Base-by-base conservation (phyloP, 352 stramenopile genomes). In the Globisporangium echinulatum region DNA sequence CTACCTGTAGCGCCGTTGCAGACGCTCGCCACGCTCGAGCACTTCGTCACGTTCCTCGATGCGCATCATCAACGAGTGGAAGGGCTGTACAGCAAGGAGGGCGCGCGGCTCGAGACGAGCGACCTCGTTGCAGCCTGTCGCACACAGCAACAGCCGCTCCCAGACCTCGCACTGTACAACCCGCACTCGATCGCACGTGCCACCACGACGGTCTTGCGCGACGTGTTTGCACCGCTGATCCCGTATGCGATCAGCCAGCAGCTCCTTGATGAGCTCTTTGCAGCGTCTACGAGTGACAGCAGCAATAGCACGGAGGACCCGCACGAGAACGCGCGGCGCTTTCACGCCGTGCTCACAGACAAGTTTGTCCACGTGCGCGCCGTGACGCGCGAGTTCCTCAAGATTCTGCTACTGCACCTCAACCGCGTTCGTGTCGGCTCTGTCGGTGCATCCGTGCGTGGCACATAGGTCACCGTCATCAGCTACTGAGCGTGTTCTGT, bases 361-460 rank as follows among this genome's bases (percentile, higher is more conserved):
- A 65, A 48, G 33, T 75, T 86, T 25, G 75, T 74, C 49, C 58
- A 73, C 17, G 62, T 86, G 15, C 64, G 52, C 36, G 66, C 67
- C 4, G 62, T 53, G 6, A 77, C 59, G 4, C 67, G 74, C 10
- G 71, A 85, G 33, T 79, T 85, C 19, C 60, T 88, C 9, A 67
- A 76, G 50, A 56, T 82, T 2, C 74, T 87, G 14, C 54, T 88
- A 7, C 55, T 68, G 7, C 76, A 88, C 63, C 54, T 85, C 5
- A 64, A 74, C 47, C 66, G 73, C 44, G 79, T 88, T 63, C 49
- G 48, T 43, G 7, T 47, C 4, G 15, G 6, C 19, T 10, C 14
- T 56, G 10, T 52, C 17, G 37, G 49, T 56, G 39, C 10, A 11
- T 8, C 39, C 10, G 39, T 43, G 39, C 39, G 39, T 19, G 25